Conservation (phyloP, 306 rosid genomes). For the Quercus gilva region DNA sequence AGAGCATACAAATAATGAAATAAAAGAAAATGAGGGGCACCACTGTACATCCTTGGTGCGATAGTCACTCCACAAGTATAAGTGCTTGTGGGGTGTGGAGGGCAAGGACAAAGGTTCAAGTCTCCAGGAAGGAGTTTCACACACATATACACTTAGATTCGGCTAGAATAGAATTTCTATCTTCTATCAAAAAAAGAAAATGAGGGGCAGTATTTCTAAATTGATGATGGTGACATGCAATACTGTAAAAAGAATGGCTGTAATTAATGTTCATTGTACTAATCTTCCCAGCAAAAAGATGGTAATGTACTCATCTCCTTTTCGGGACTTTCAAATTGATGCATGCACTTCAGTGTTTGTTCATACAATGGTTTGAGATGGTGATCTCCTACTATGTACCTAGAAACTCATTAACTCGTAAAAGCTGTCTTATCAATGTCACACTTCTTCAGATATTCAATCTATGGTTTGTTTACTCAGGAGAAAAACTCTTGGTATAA, state of each 20-base stretch:
- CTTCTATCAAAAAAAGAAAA: too few species aligned
- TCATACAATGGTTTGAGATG: neutral
- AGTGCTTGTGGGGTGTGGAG: too few species aligned
- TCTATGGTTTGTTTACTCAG: neutral
- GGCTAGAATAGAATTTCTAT: too few species aligned
- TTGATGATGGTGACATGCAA: neutral
- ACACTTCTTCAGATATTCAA: neutral
- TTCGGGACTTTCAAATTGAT: neutral
- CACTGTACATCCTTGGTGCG: rapidly evolving
- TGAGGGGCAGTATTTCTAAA: neutral
- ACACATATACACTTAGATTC: too few species aligned
- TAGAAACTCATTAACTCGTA: neutral
- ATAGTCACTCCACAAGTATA: too few species aligned
- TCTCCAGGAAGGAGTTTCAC: rapidly evolving
- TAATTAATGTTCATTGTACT: neutral
- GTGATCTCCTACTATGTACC: neutral
- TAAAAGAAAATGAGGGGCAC: neutral
- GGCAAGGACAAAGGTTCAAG: rapidly evolving
- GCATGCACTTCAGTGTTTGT: neutral
- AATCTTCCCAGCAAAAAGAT: neutral
- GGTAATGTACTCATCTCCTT: neutral
- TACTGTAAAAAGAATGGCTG: neutral
- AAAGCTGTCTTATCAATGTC: too few species aligned
- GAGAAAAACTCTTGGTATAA: too few species aligned
- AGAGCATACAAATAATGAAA: neutral